Base-by-base conservation (phyloP, 176 grass and related monocot species). In the Oryza glumipatula region DNA sequence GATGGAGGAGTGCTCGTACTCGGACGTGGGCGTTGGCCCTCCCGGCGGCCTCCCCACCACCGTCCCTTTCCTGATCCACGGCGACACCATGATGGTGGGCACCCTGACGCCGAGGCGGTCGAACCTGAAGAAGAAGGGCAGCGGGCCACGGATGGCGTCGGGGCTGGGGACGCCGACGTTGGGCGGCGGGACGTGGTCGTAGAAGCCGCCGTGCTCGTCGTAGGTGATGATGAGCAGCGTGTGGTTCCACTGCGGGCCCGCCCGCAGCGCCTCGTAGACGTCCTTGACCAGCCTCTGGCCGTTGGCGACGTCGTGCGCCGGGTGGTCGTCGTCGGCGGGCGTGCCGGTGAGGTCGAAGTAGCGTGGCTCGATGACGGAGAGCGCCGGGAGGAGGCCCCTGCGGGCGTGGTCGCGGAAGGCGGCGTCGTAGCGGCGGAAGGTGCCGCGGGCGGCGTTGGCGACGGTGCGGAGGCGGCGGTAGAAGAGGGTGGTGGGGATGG, bases 191-290 rank as follows among this genome's bases (percentile, higher is more conserved):
- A 97, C 95, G 68, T 97, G 95, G 75, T 97, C 95, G 52, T 94
- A 97, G 79, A 97, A 97, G 0, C 95, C 92, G 13, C 95, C 95
- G 76, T 97, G 95, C 94, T 97, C 94, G 82, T 97, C 94, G 77
- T 97, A 94, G 9, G 94, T 97, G 79, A 97, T 68, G 49, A 97
- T 61, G 70, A 98, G 63, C 76, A 98, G 80, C 47, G 82, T 95
- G 26, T 85, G 38, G 74, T 98, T 95, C 95, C 95, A 98, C 89
- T 93, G 95, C 46, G 93, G 95, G 21, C 95, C 65, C 35, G 74
- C 67, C 30, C 95, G 83, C 21, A 98, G 85, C 47, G 95, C 69
- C 68, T 98, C 93, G 68, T 98, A 98, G 21, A 98, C 93, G 23
- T 97, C 95, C 92, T 97, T 97, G 12, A 97, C 92, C 8, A 97